These are phyloP conservation scores for Arachis monticola DNA, from an alignment of 331 rosid genomes.

Conservation along the genomic window DNA sequence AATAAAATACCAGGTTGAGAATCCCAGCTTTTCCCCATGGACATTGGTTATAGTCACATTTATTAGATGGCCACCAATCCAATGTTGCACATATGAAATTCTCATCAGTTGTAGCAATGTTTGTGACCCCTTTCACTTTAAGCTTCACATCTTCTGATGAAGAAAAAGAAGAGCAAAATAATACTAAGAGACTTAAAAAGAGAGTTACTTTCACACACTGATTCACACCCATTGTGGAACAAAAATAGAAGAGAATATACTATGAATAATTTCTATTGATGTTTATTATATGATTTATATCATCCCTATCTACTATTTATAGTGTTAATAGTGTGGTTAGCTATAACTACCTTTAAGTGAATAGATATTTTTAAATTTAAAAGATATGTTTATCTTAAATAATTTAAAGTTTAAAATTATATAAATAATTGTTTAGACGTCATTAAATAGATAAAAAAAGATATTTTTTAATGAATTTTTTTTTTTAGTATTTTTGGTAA, in stretches of 20 bases:
- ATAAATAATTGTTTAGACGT: no score
- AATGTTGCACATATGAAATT: constrained; percentile 72
- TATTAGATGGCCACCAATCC: constrained; percentile 71
- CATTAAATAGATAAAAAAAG: no score
- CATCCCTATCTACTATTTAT: not conserved
- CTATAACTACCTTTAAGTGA: not conserved
- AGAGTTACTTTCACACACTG: constrained; percentile 1
- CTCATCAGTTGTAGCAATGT: constrained; percentile 55
- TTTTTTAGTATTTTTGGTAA: no score
- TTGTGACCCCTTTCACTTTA: constrained; percentile 43
- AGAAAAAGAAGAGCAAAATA: constrained; percentile 32
- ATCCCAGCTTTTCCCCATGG: constrained; percentile 64
- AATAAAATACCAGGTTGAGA: constrained; percentile 52
- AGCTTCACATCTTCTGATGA: constrained; percentile 48
- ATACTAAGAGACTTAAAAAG: not conserved
- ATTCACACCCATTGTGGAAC: constrained; percentile 22
- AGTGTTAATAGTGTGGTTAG: not conserved
- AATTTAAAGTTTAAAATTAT: no score
- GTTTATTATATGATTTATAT: not conserved
- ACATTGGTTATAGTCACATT: constrained; percentile 63
- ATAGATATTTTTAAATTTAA: no score
- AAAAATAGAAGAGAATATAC: not conserved
- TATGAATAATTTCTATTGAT: not conserved
- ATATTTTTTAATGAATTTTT: no score
- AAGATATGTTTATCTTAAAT: not conserved